Evolutionary conservation across 1,284 basidiomycete genomes (phyloP).

Genomic region (Jaminaea rosea): DNA sequence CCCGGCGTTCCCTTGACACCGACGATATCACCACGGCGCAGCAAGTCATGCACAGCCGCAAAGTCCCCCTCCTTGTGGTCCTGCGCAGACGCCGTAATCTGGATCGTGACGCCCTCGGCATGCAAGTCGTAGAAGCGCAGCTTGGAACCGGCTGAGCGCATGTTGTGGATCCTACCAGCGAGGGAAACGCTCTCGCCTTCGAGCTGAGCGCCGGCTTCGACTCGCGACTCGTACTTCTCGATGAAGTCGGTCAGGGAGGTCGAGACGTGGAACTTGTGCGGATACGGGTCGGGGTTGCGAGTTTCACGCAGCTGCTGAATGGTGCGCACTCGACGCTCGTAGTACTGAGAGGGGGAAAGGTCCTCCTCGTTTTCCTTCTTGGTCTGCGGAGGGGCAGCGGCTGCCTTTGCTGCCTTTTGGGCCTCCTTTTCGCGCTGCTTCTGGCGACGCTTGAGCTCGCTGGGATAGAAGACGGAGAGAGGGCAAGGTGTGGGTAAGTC

Average conservation of each 20-base stretch:
- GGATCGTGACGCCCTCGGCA: constrained; percentile 83
- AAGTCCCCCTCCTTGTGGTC: constrained; percentile 56
- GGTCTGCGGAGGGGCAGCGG: constrained; percentile 19
- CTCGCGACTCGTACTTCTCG: constrained; percentile 59
- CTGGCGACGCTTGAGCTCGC: constrained; percentile 37
- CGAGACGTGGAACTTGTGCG: constrained; percentile 94
- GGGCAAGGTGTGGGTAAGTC: not conserved
- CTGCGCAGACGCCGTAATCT: constrained; percentile 88
- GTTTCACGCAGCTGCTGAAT: constrained; percentile 79
- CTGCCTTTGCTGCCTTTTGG: constrained; percentile 65
- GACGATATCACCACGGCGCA: constrained; percentile 91
- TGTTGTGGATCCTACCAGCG: constrained; percentile 84
- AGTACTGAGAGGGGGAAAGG: constrained; percentile 67
- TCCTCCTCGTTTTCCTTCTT: constrained; percentile 20
- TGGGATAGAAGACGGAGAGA: not conserved
- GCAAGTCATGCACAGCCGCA: constrained; percentile 66
- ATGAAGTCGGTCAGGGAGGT: constrained; percentile 72
- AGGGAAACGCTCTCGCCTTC: constrained; percentile 53
- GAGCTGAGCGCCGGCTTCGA: constrained; percentile 37
- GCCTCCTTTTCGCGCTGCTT: constrained; percentile 69
- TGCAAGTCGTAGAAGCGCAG: constrained; percentile 92
- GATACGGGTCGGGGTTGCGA: constrained; percentile 77
- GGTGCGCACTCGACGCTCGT: constrained; percentile 78
- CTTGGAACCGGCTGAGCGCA: constrained; percentile 73
- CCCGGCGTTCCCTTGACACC: constrained; percentile 81